These are phyloP conservation scores for Aspergillus unguis DNA, from an alignment of 2,329 filamentous ascomycete genomes.

Conservation along the genomic window DNA sequence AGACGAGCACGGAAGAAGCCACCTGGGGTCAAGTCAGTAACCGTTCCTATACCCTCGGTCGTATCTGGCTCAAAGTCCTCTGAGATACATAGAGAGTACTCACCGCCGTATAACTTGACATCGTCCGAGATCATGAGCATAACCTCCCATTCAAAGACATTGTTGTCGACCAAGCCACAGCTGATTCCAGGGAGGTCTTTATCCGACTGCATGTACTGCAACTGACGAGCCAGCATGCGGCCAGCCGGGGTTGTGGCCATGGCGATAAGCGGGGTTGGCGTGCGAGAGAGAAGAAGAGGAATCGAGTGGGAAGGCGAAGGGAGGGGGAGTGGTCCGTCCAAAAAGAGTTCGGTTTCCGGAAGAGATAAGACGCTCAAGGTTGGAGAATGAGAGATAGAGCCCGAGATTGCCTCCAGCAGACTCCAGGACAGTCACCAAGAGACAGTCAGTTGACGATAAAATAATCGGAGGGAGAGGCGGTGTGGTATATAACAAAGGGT, in stretches of 20 bases:
- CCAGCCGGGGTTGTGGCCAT: conserved; percentile 46
- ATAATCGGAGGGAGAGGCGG: conserved; percentile 9
- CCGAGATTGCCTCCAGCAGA: background rate
- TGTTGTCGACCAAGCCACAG: conserved; percentile 78
- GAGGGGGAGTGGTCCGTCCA: background rate
- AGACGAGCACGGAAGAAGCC: conserved; percentile 88
- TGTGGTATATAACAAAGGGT: background rate
- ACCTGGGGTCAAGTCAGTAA: conserved; percentile 51
- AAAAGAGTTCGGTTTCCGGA: background rate
- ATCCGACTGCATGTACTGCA: conserved; percentile 89
- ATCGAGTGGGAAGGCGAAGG: background rate
- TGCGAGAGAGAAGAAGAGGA: background rate
- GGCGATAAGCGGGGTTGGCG: conserved; percentile 13
- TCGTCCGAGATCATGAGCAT: conserved; percentile 98
- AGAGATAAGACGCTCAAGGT: conserved; percentile 8
- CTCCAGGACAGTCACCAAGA: conserved; percentile 13
- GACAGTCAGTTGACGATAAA: conserved; percentile 15
- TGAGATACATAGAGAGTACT: conserved; percentile 26
- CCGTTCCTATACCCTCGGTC: no score
- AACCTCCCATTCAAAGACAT: conserved; percentile 97
- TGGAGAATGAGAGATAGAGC: conserved; percentile 7
- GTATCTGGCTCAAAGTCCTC: background rate
- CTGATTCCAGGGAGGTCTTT: conserved; percentile 94
- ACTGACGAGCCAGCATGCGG: conserved; percentile 73
- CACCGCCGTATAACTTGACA: conserved; percentile 89